phyloP scores from a whole-genome alignment of 1,139 yeast genomes.

The Ashbya aceris region DNA sequence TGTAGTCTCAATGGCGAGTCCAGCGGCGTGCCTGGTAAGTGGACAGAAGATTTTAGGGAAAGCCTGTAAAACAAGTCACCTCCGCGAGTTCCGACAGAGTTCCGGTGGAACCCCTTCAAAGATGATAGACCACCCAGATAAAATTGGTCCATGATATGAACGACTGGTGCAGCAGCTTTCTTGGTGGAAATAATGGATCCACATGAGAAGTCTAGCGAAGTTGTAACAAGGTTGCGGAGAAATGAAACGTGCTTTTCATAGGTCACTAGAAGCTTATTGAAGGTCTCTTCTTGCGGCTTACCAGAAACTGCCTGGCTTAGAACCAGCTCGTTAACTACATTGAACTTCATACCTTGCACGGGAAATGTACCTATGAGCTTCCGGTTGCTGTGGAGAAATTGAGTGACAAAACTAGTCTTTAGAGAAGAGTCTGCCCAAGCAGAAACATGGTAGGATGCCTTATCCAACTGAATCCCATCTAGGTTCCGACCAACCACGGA shows the following conservation, averaged over 20 bases:
- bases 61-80: constrained; percentile 23
- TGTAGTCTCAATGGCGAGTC: constrained; percentile 28
- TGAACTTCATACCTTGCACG: constrained; percentile 21
- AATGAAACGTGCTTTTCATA: constrained; percentile 22
- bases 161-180: constrained; percentile 13
- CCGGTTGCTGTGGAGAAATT: constrained; percentile 25
- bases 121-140: constrained; percentile 72
- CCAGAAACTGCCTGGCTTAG: constrained; percentile 16
- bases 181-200: constrained; percentile 21
- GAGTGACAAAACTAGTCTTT: constrained; percentile 24
- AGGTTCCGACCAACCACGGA: constrained; percentile 24
- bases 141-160: constrained; percentile 36
- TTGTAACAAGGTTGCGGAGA: constrained; percentile 20
- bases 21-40: constrained; percentile 22
- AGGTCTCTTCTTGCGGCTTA: constrained; percentile 17
- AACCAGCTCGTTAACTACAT: constrained; percentile 21
- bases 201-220: constrained; percentile 20
- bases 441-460: constrained; percentile 13
- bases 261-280: constrained; percentile 20
- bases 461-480: constrained; percentile 16
- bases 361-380: constrained; percentile 22
- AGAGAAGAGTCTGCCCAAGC: constrained; percentile 12
- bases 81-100: constrained; percentile 68
- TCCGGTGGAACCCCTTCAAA: constrained; percentile 62
- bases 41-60: constrained; percentile 26